phyloP scores from a whole-genome alignment of 2,329 filamentous ascomycete species.

The Cordyceps militaris region DNA sequence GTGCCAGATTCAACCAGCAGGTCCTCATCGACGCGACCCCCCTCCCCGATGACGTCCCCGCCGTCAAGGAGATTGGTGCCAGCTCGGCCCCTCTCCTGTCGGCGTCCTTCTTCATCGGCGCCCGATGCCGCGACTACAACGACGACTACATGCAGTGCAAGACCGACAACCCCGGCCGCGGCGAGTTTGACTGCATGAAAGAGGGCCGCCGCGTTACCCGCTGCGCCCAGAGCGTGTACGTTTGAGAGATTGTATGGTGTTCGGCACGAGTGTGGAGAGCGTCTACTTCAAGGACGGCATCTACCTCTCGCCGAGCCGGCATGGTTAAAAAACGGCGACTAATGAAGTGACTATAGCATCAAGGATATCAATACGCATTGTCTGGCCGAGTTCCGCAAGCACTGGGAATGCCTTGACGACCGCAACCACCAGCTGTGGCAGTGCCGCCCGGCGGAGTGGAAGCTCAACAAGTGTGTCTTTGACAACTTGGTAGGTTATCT shows the following conservation, averaged over 20 bases:
- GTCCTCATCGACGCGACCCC: slow-evolving; percentile 93
- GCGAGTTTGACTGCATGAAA: slow-evolving; percentile 91
- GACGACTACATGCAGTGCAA: slow-evolving; percentile 99
- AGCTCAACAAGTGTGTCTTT: slow-evolving; percentile 90
- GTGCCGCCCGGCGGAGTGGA: slow-evolving; percentile 80
- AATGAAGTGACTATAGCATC: slow-evolving; percentile 49
- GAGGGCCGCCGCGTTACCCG: slow-evolving; percentile 94
- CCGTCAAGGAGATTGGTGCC: slow-evolving; percentile 87
- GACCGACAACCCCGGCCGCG: slow-evolving; percentile 81
- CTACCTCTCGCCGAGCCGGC: neutral
- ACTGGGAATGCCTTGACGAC: slow-evolving; percentile 94
- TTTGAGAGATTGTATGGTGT: slow-evolving; percentile 22
- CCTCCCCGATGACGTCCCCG: slow-evolving; percentile 83
- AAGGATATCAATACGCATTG: slow-evolving; percentile 96
- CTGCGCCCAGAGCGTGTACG: slow-evolving; percentile 93
- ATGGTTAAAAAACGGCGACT: neutral
- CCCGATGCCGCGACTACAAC: slow-evolving; percentile 89
- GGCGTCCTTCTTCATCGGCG: slow-evolving; percentile 94
- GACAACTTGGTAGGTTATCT: slow-evolving; percentile 73
- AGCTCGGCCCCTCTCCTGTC: slow-evolving; percentile 88
- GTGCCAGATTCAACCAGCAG: slow-evolving; percentile 80
- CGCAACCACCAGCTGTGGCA: slow-evolving; percentile 98
- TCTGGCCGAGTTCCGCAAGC: slow-evolving; percentile 79
- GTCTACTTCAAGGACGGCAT: neutral
- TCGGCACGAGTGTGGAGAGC: neutral